Evolutionary conservation across 306 rosid species (phyloP), one percentile per base, ranked within the genome.

Genomic region (Betula pendula): DNA sequence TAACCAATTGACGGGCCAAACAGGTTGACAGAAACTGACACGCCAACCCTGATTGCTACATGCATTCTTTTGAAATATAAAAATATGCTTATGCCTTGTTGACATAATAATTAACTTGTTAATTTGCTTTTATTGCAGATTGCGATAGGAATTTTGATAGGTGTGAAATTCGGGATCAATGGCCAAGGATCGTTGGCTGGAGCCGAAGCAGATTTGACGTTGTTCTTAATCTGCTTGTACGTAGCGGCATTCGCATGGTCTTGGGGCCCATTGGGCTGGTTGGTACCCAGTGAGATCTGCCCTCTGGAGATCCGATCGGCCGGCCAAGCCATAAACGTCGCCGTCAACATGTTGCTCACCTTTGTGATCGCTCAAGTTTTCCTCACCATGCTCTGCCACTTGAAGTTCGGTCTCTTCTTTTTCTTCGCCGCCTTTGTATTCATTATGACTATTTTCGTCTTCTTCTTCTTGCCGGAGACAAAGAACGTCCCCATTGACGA

Each of bases 201-300:
- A 40, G 72, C 1, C 0, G 76, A 75, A 31, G 87, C 89, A 0
- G 58, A 88, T 42, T 0, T 82, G 1, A 75, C 87, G 3, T 20
- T 89, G 69, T 9, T 81, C n/a, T 77, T 91, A 24, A 84, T 91
- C 6, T 91, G 93, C 40, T 6, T 33, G 8, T 91, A 87, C 43
- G 92, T 89, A 48, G 93, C 93, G 22, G 92, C 86, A 49, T 91
- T 81, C 19, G 92, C 93, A 0, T 91, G 96, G 96, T 91, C 93
- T 4, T 91, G 96, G 92, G 93, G 92, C 0, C 93, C 90, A 13
- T 47, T 91, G 20, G 90, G 89, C 15, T 91, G 91, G 96, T 78
- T 89, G 50, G 81, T 91, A 2, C 96, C 93, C 0, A 84, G 89
- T 48, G 93, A 91, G 68, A 81, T 87, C 6, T 91, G 91, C 38